Evolutionary conservation across 192 early-diverging fungal genomes (phyloP).

Genomic region (Obelidium mucronatum): DNA sequence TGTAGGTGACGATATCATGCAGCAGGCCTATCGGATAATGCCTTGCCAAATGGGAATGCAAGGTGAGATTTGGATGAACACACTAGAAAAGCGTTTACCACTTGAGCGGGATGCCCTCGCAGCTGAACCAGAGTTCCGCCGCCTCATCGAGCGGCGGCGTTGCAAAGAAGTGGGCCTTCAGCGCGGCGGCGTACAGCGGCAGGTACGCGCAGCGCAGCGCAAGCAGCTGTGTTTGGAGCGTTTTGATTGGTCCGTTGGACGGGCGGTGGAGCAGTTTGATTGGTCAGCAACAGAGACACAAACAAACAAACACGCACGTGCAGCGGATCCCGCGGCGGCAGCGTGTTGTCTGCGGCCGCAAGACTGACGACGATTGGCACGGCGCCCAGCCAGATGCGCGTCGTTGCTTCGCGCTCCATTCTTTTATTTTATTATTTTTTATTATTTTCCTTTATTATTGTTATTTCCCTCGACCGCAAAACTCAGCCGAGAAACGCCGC

Average conservation of each 20-base stretch:
- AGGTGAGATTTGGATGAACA: not conserved
- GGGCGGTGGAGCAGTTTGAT: too few species aligned
- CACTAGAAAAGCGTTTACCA: too few species aligned
- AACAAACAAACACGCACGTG: not conserved
- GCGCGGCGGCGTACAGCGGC: conserved; percentile 13
- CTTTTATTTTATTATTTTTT: not conserved
- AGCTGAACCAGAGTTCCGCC: conserved; percentile 22
- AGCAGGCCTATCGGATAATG: conserved; percentile 89
- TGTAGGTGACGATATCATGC: conserved; percentile 73
- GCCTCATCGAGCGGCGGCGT: not conserved
- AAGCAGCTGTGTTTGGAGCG: conserved; percentile 4
- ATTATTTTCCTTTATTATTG: not conserved
- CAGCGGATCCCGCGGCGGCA: not conserved
- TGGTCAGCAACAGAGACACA: too few species aligned
- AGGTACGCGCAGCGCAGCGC: conserved; percentile 24
- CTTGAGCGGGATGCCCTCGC: conserved; percentile 31
- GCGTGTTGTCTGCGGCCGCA: not conserved
- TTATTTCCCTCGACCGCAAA: not conserved
- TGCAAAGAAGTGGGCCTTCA: conserved; percentile 14
- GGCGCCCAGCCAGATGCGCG: not conserved
- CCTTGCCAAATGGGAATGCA: conserved; percentile 48
- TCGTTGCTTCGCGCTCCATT: not conserved
- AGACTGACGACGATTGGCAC: not conserved
- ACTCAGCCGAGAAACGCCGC: not conserved
- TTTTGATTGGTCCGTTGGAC: too few species aligned